Base-by-base conservation (phyloP, 352 stramenopile genomes). In the Pythium scleroteichum region DNA sequence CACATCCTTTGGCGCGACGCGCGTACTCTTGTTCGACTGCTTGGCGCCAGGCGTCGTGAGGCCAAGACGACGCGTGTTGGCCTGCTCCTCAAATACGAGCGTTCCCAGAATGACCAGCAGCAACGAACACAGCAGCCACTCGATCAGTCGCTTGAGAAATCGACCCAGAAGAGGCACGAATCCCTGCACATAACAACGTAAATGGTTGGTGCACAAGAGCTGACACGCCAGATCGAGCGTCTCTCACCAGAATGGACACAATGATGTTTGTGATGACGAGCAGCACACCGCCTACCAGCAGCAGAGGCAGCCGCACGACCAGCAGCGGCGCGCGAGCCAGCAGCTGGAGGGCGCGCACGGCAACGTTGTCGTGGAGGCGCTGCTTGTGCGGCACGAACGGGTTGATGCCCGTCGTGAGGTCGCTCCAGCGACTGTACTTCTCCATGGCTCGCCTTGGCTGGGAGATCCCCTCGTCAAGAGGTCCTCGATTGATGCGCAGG, bases 341-440 rank as follows among this genome's bases (percentile, higher is more conserved):
- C 27, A 83, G 53, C 59, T 89, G 76, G 17, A 87, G 39, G 38
- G 66, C 66, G 3, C 67, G 78, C 42, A 84, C 52, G 0, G 62
- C 55, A 29, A 82, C 63, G 23, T 68, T 78, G 49, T 61, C 71
- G 33, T 73, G 73, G 24, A 88, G 72, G 2, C 75, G 78, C 67
- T 80, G 75, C 62, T 82, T 76, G 67, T 88, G 78, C 52, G 83
- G 83, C 59, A 95, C 85, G 71, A 95, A 95, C 62, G 85, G 85
- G 68, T 95, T 95, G 61, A 92, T 88, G 26, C 85, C 85, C 59
- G 85, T 95, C 58, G 78, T 87, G 68, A 93, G 73, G 48, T 95
- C 85, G 64, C 82, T 78, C 85, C 85, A 95, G 35, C 85, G 79
- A 53, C 72, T 91, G 73, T 88, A 95, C 69, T 95, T 95, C 68